Base-by-base conservation (phyloP, 2,329 filamentous ascomycete genomes). In the Cladosporium sp. region DNA sequence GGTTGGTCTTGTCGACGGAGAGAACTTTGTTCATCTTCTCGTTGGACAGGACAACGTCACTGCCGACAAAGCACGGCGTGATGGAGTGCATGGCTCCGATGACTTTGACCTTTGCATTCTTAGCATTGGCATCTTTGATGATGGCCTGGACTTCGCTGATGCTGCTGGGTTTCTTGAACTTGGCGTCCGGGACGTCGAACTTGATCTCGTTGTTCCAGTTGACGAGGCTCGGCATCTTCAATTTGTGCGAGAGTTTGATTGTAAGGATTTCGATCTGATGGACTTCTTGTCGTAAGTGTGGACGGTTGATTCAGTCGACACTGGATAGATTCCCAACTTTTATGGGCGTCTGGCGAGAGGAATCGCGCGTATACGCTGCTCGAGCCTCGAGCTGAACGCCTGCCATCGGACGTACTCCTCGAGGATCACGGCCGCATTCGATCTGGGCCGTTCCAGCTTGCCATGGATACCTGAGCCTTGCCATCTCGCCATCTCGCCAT, bases 171-270 rank as follows among this genome's bases (percentile, higher is more conserved):
- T 58, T 55, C 35, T 66, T 66, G 55, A 66, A 64, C n/a, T 66
- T 66, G 55, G 21, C 29, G 46, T 66, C 60, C 23, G 60, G 31
- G 33, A 66, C 65, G 14, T 60, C 14, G 55, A 53, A 64, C 16
- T 59, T 60, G 60, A 66, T 66, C 31, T 64, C 55, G 11, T 66
- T 46, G 60, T 66, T 66, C 65, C 65, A 66, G n/a, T 66, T 64
- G 31, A 35, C 37, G 6, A 66, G 65, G 5, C 29, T 40, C 29
- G 26, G 65, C 53, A 64, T 64, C 21, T 21, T 64, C 2, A 14
- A 14, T 56, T 16, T 23, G 18, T 33, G 8, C 21, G 2, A n/a
- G 5, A 21, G 1, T 18, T 35, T 35, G n/a, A 14, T 21, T 56
- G 29, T 16, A 16, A 23, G 26, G 12, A 26, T 52, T 5, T 28